Base-by-base conservation (phyloP, 257 asterid genomes). In the Orobanche coerulescens region DNA sequence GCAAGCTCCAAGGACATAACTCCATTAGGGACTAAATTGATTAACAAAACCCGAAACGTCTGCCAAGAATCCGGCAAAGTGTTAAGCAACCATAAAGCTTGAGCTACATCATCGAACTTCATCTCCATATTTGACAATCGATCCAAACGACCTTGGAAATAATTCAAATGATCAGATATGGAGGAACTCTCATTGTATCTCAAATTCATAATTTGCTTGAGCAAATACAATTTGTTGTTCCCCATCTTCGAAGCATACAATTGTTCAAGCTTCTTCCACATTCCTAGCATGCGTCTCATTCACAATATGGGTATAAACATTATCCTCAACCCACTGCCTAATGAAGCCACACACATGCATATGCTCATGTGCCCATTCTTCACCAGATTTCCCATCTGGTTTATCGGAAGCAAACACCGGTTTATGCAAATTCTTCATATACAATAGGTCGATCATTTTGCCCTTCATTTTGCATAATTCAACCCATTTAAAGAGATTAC, bases 151-250 rank as follows among this genome's bases (percentile, higher is more conserved):
- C 61, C 61, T 20, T 58, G 55, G 16, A 71, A 61, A 9, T 31
- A 8, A 64, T 56, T 64, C 75, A 71, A 47, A 12, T 64, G 71
- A 43, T 64, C 56, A 2, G 50, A 23, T 5, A 71, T 18, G 28
- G 37, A 30, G 26, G 61, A 25, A 1, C 64, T 58, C 16, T 65
- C 52, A 30, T 48, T 10, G 42, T 40, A 63, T 16, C 6, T 56
- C 55, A 63, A 44, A 48, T 19, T 26, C 69, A 61, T 61, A 48
- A 61, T 24, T 4, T 39, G 44, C 14, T 69, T 69, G 14, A 69
- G n/a, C n/a, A 60, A 4, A 48, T 44, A 64, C 20, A 64, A 49
- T 11, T 64, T 64, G n/a, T 57, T 71, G 52, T 56, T 63, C 2
- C 56, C 44, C 1, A 39, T 44, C 20, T 56, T 71, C 1, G 16